A percentile compares a stretch with the other conserved stretches of the same genome.
Conservation (phyloP, 1,284 basidiomycete species). For the Laetiporus sulphureus region DNA sequence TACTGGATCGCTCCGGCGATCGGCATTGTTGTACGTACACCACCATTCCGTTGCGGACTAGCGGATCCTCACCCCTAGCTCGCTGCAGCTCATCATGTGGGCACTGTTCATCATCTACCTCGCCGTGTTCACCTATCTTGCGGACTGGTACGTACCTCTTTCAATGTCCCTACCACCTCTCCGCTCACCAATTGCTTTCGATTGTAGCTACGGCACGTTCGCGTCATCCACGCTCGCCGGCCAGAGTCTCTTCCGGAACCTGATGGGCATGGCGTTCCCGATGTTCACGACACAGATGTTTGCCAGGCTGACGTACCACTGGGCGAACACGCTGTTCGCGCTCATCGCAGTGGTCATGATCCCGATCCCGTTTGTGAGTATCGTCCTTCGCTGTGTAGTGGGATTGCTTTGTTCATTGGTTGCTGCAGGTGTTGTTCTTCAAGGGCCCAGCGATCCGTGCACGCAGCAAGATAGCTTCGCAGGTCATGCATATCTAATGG, state of each 20-base stretch:
- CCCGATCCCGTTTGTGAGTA: slow-evolving; percentile 60
- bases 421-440: slow-evolving; percentile 47
- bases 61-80: neutral
- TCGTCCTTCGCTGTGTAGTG: neutral
- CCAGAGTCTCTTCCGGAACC: slow-evolving; percentile 64
- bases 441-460: slow-evolving; percentile 57
- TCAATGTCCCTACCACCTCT: neutral
- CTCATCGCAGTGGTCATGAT: slow-evolving; percentile 53
- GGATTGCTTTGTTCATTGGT: slow-evolving; percentile 4
- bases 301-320: slow-evolving; percentile 50
- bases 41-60: neutral
- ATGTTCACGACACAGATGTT: slow-evolving; percentile 64
- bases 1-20: slow-evolving; percentile 54
- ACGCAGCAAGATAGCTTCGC: slow-evolving; percentile 49
- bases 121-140: slow-evolving; percentile 64
- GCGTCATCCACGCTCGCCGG: slow-evolving; percentile 76
- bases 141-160: slow-evolving; percentile 47
- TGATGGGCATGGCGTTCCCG: slow-evolving; percentile 54
- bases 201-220: slow-evolving; percentile 56
- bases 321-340: slow-evolving; percentile 67
- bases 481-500: neutral
- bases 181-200: neutral
- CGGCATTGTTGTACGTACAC: slow-evolving; percentile 45
- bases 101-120: slow-evolving; percentile 57
- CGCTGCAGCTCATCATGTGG: slow-evolving; percentile 33